Percentiles rank a stretch among this genome's conserved stretches.
phyloP scores from a whole-genome alignment of 2,329 filamentous ascomycete genomes.

The Leptographium radiaticola region DNA sequence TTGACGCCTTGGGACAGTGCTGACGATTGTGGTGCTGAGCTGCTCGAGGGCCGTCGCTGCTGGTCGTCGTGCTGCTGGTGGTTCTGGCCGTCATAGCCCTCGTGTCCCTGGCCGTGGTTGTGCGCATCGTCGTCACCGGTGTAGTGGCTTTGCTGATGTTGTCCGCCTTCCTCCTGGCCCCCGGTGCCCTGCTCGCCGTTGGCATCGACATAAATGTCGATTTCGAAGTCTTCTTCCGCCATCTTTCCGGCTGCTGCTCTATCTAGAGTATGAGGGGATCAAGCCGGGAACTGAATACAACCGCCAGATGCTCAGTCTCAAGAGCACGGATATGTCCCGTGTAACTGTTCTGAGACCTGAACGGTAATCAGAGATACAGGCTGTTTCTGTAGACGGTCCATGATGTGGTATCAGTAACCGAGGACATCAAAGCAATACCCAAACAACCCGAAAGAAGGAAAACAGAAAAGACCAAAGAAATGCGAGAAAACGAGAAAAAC shows the following conservation, averaged over 20 bases:
- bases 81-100: conserved; percentile 10
- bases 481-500: conserved; percentile 18
- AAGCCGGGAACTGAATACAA: background rate
- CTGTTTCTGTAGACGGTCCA: conserved; percentile 10
- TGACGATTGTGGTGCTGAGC: conserved; percentile 14
- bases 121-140: conserved; percentile 24
- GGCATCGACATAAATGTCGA: conserved; percentile 57
- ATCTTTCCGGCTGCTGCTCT: conserved; percentile 25
- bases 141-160: conserved; percentile 6
- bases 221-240: conserved; percentile 60
- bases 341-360: conserved; percentile 8
- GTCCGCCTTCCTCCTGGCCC: conserved; percentile 16
- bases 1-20: conserved; percentile 43
- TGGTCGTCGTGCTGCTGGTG: conserved; percentile 11
- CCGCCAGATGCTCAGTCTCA: background rate
- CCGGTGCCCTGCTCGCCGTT: conserved; percentile 28
- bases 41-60: conserved; percentile 10
- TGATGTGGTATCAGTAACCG: conserved; percentile 11
- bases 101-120: conserved; percentile 22
- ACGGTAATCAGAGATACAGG: conserved; percentile 11
- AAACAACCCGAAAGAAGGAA: conserved; percentile 7
- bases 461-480: conserved; percentile 10
- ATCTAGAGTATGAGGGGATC: background rate
- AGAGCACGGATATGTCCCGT: background rate
- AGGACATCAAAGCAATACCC: conserved; percentile 5